A percentile compares a stretch with the other conserved stretches of the same genome.
Evolutionary conservation across 2,329 filamentous ascomycete species (phyloP).

Genomic region (Neonectria faginata): DNA sequence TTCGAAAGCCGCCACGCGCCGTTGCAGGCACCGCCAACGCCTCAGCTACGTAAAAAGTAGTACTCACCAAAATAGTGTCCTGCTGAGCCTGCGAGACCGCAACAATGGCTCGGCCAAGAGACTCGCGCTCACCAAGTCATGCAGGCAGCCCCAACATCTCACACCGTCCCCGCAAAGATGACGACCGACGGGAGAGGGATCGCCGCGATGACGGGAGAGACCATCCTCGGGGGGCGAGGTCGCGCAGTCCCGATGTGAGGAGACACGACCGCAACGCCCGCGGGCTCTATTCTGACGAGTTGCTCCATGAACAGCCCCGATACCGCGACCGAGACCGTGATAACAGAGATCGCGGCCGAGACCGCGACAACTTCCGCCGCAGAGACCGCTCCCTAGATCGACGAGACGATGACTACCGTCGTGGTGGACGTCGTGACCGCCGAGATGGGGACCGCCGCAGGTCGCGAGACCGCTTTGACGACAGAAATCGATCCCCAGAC

Average conservation of each 20-base stretch:
- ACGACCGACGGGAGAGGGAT: slow-evolving; percentile 67
- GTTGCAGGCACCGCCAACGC: slow-evolving; percentile 39
- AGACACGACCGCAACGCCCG: slow-evolving; percentile 35
- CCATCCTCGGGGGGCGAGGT: slow-evolving; percentile 68
- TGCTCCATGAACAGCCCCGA: slow-evolving; percentile 61
- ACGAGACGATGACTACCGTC: slow-evolving; percentile 73
- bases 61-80: slow-evolving; percentile 55
- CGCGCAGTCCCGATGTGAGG: slow-evolving; percentile 74
- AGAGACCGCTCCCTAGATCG: slow-evolving; percentile 78
- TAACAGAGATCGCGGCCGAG: slow-evolving; percentile 64
- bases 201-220: slow-evolving; percentile 63
- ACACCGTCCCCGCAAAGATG: slow-evolving; percentile 74
- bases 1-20: slow-evolving; percentile 31
- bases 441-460: slow-evolving; percentile 70
- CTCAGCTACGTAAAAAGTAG: slow-evolving; percentile 50
- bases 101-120: slow-evolving; percentile 72
- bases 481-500: slow-evolving; percentile 69
- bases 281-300: slow-evolving; percentile 55
- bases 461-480: slow-evolving; percentile 70
- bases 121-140: slow-evolving; percentile 91
- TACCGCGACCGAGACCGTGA: slow-evolving; percentile 66
- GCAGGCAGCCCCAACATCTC: slow-evolving; percentile 85
- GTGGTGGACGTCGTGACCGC: slow-evolving; percentile 69
- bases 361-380: slow-evolving; percentile 70
- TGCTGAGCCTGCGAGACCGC: slow-evolving; percentile 57